Conservation (phyloP, 805 yeast species). For the Blastobotrys robertii region DNA sequence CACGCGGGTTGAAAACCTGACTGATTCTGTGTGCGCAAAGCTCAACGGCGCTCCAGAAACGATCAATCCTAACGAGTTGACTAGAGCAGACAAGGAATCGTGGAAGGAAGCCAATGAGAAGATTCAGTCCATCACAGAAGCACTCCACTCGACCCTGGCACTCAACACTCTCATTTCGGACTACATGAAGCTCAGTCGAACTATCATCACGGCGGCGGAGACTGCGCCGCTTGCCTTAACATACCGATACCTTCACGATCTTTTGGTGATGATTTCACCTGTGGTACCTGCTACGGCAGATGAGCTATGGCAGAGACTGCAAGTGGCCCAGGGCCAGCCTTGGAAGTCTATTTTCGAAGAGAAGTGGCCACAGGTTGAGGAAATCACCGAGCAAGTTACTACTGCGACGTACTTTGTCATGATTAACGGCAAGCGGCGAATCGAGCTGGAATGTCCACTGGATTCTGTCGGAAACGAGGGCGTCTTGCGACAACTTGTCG, state of each 20-base stretch:
- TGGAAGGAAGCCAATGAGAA: constrained; percentile 48
- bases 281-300: constrained; percentile 76
- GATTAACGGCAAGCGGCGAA: constrained; percentile 13
- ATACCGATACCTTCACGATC: constrained; percentile 4
- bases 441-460: constrained; percentile 4
- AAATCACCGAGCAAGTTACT: constrained; percentile 29
- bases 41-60: background rate
- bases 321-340: constrained; percentile 16
- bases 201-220: constrained; percentile 39
- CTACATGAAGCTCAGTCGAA: constrained; percentile 72
- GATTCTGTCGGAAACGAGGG: constrained; percentile 26
- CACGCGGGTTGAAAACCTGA: constrained; percentile 37
- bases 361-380: constrained; percentile 54
- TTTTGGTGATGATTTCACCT: constrained; percentile 63
- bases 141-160: constrained; percentile 50
- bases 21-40: constrained; percentile 1
- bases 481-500: constrained; percentile 26
- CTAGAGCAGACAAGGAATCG: constrained; percentile 28
- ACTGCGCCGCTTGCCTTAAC: constrained; percentile 19
- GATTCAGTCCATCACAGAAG: constrained; percentile 42
- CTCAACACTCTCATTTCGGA: constrained; percentile 84
- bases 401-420: constrained; percentile 8
- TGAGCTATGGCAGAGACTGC: constrained; percentile 60
- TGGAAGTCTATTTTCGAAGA: constrained; percentile 46
- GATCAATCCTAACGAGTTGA: constrained; percentile 6